A percentile compares a stretch with the other conserved stretches of the same genome.
These are phyloP conservation scores for Babesia sp. DNA, from an alignment of 169 alveolate genomes.

Conservation along the genomic window DNA sequence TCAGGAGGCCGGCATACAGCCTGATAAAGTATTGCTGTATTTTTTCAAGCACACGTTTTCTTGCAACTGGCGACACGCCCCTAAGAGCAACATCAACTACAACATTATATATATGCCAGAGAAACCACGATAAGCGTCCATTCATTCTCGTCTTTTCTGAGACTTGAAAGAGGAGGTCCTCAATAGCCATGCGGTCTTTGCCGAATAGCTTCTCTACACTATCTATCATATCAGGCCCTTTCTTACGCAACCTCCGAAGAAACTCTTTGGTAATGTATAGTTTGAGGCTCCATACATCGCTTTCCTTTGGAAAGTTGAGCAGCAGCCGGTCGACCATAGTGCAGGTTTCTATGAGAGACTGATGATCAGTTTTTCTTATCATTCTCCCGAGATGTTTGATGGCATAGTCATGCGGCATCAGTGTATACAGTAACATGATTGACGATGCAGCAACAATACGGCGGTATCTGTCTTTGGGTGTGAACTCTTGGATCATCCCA, in stretches of 20 bases:
- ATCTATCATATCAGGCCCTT: not conserved
- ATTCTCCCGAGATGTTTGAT: not conserved
- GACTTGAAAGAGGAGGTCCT: not conserved
- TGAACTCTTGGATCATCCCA: not conserved
- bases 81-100: not conserved
- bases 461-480: conserved; percentile 3
- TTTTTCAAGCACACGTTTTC: not conserved
- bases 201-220: not conserved
- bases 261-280: not conserved
- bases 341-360: not conserved
- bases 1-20: conserved; percentile 1
- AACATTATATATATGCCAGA: not conserved
- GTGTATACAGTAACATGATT: conserved; percentile 10
- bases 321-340: conserved; percentile 14
- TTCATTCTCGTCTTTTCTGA: conserved; percentile 9
- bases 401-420: conserved; percentile 31
- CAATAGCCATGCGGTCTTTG: conserved; percentile 11
- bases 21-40: conserved; percentile 7
- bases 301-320: conserved; percentile 32
- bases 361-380: not conserved
- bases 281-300: conserved; percentile 30
- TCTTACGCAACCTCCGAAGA: not conserved
- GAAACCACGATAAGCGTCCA: conserved; percentile 32
- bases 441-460: not conserved
- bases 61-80: not conserved